Percentiles rank a stretch among this genome's conserved stretches.
Conservation (phyloP, 495 filamentous ascomycete species). For the Apodospora peruviana region DNA sequence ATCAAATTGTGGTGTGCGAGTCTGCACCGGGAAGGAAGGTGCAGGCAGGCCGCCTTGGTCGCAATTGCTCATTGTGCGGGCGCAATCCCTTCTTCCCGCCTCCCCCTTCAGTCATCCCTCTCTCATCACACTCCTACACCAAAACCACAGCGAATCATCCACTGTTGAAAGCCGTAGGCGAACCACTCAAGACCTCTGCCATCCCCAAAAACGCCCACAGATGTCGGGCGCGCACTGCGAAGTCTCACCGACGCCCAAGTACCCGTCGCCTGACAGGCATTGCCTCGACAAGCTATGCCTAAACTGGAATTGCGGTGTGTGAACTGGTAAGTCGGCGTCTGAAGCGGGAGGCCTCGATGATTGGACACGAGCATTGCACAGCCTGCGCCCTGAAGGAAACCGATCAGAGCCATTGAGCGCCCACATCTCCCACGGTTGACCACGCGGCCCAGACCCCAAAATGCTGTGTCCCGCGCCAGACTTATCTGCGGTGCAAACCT, state of each 20-base stretch:
- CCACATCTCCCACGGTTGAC: no score
- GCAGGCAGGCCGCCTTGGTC: no score
- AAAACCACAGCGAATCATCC: no score
- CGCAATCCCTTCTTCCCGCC: no score
- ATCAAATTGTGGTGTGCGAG: no score
- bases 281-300: slow-evolving; percentile 7
- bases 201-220: no score
- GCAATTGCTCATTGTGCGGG: no score
- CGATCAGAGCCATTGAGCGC: background rate
- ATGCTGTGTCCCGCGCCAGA: background rate
- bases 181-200: no score
- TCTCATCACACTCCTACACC: no score
- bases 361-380: slow-evolving; percentile 5
- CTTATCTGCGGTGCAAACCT: background rate
- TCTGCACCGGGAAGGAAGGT: no score
- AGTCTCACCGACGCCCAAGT: background rate
- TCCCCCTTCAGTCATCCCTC: no score
- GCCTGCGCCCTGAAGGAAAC: background rate
- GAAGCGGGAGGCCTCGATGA: slow-evolving; percentile 3
- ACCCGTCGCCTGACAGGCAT: background rate
- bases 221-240: background rate
- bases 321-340: slow-evolving; percentile 7
- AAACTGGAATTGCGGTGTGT: slow-evolving; percentile 14
- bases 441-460: background rate
- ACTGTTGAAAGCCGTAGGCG: no score